Evolutionary conservation across 2,329 filamentous ascomycete genomes (phyloP).

Genomic region (Rosellinia necatrix): DNA sequence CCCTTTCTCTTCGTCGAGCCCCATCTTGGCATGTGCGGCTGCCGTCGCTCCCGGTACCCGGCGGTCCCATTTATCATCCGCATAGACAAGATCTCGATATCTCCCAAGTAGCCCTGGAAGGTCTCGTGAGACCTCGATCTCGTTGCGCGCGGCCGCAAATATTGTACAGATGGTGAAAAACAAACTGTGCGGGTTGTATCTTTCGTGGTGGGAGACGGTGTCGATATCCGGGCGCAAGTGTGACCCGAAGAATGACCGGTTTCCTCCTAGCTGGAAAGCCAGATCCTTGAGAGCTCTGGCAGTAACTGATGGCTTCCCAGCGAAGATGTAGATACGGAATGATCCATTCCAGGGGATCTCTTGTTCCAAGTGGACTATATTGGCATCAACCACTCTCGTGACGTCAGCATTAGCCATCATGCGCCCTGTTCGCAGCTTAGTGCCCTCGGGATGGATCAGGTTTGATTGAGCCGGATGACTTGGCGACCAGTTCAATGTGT

Average conservation of each 20-base stretch:
- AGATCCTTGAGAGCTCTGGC: slow-evolving; percentile 72
- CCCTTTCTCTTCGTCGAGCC: slow-evolving; percentile 72
- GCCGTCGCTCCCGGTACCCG: slow-evolving; percentile 71
- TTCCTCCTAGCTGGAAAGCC: slow-evolving; percentile 64
- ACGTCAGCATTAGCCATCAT: slow-evolving; percentile 80
- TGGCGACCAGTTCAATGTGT: slow-evolving; percentile 81
- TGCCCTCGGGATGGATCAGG: slow-evolving; percentile 68
- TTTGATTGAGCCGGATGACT: slow-evolving; percentile 72
- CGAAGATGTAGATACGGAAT: slow-evolving; percentile 85
- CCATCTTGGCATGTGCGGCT: slow-evolving; percentile 85
- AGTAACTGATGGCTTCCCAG: slow-evolving; percentile 66
- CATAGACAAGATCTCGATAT: slow-evolving; percentile 83
- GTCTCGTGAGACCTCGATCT: slow-evolving; percentile 74
- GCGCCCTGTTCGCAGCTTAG: slow-evolving; percentile 72
- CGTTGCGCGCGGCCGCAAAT: slow-evolving; percentile 68
- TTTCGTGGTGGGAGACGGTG: slow-evolving; percentile 74
- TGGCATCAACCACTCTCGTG: slow-evolving; percentile 85
- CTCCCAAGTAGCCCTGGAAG: slow-evolving; percentile 72
- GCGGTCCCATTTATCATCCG: slow-evolving; percentile 79
- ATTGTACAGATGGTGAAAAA: slow-evolving; percentile 83
- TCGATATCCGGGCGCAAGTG: slow-evolving; percentile 67
- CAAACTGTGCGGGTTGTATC: slow-evolving; percentile 79
- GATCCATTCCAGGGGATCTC: slow-evolving; percentile 87
- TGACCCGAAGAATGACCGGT: slow-evolving; percentile 72
- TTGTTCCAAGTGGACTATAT: slow-evolving; percentile 88